phyloP scores from a whole-genome alignment of 805 yeast species.

The Candida bentonensis region DNA sequence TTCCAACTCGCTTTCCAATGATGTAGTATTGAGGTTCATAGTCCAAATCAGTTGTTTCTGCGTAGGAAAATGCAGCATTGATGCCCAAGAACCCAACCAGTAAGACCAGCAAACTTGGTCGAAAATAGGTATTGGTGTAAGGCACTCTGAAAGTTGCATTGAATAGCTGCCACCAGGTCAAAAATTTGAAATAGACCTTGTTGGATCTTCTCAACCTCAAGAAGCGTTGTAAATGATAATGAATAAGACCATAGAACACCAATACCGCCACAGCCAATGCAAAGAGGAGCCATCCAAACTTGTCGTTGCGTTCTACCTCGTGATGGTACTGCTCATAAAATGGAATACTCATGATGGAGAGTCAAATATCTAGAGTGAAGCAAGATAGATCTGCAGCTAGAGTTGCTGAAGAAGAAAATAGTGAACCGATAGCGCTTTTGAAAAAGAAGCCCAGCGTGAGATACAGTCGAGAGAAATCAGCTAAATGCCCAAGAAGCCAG shows the following conservation, averaged over 20 bases:
- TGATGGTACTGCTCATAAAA: conserved; percentile 26
- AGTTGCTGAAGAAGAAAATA: too few species aligned
- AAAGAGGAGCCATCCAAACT: conserved; percentile 26
- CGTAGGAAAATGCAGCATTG: conserved; percentile 19
- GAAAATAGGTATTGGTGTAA: conserved; percentile 20
- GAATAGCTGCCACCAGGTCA: conserved; percentile 20
- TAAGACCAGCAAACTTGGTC: conserved; percentile 28
- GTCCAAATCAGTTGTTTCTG: conserved; percentile 25
- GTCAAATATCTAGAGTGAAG: too few species aligned
- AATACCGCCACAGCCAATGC: conserved; percentile 18
- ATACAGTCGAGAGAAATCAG: too few species aligned
- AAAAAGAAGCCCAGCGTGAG: too few species aligned
- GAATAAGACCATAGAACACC: conserved; percentile 27
- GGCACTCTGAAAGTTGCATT: conserved; percentile 18
- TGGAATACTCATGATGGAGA: too few species aligned
- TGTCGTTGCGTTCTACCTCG: conserved; percentile 25
- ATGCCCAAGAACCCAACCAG: conserved; percentile 20
- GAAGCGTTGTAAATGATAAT: conserved; percentile 28
- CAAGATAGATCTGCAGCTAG: too few species aligned
- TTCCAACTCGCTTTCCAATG: conserved; percentile 29
- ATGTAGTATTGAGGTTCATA: conserved; percentile 28
- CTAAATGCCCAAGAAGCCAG: too few species aligned
- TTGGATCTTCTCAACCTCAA: conserved; percentile 14
- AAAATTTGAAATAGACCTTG: conserved; percentile 17
- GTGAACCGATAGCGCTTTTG: too few species aligned